Percentiles rank a stretch among this genome's conserved stretches.
Evolutionary conservation across 306 rosid genomes (phyloP).

Genomic region (Acmispon strigosus): DNA sequence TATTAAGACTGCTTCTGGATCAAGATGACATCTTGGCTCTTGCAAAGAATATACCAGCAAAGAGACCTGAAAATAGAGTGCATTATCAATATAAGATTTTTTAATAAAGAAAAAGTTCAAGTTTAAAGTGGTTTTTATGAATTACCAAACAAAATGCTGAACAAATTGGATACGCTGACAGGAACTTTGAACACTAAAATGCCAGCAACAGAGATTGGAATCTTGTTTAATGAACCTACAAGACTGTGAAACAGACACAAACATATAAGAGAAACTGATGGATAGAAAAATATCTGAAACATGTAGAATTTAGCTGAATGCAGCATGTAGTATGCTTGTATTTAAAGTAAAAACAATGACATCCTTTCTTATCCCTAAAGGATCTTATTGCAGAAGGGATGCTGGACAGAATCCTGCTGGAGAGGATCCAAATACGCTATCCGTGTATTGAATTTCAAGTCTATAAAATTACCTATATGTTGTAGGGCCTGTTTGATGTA

Average conservation of each 20-base stretch:
- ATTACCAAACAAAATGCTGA: constrained; percentile 86
- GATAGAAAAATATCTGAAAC: neutral
- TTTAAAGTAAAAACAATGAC: neutral
- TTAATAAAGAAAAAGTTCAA: neutral
- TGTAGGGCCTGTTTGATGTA: constrained; percentile 87
- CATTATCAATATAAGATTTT: neutral
- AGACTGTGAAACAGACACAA: constrained; percentile 43
- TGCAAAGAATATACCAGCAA: constrained; percentile 80
- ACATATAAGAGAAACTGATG: neutral
- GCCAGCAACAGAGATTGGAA: constrained; percentile 82
- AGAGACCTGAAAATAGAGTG: constrained; percentile 56
- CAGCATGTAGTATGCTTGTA: neutral
- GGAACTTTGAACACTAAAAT: constrained; percentile 70
- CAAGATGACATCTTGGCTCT: constrained; percentile 75
- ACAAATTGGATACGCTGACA: constrained; percentile 51
- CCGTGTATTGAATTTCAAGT: neutral
- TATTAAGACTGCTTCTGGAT: constrained; percentile 3
- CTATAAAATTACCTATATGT: constrained; percentile 56
- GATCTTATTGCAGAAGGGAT: neutral
- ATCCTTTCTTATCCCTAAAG: neutral
- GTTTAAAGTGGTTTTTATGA: neutral
- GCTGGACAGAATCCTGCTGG: too few species aligned
- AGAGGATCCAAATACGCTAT: neutral
- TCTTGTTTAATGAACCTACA: constrained; percentile 92
- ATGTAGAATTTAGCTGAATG: neutral